These are phyloP conservation scores for Leptodermis oblonga DNA, from an alignment of 257 asterid genomes.

Conservation along the genomic window DNA sequence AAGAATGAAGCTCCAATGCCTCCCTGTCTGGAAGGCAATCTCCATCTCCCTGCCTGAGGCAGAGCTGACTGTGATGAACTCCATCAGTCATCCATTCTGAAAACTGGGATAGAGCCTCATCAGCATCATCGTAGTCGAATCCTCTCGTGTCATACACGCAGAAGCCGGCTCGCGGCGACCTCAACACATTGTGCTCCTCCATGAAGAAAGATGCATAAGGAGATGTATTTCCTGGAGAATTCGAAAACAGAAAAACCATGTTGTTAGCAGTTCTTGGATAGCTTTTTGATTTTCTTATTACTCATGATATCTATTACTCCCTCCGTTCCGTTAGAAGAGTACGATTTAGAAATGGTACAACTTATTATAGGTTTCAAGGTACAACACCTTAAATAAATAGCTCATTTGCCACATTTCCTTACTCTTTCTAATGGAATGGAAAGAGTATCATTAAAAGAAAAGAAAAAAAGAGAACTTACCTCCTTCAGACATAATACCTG, in stretches of 20 bases:
- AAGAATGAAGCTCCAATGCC: constrained; percentile 4
- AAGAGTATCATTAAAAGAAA: neutral
- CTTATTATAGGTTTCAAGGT: no score
- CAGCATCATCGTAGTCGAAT: constrained; percentile 20
- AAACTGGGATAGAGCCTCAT: constrained; percentile 18
- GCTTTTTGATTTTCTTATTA: no score
- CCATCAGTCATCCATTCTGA: constrained; percentile 29
- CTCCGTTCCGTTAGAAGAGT: no score
- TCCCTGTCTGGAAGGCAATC: constrained; percentile 11
- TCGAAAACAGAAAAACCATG: neutral
- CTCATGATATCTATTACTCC: no score
- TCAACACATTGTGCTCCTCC: constrained; percentile 34
- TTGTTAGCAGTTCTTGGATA: neutral
- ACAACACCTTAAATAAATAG: no score
- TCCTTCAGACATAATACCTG: constrained; percentile 18
- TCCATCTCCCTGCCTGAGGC: constrained; percentile 14
- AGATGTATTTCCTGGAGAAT: constrained; percentile 16
- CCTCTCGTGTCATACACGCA: constrained; percentile 33
- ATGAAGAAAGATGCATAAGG: constrained; percentile 3
- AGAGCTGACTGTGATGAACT: constrained; percentile 24
- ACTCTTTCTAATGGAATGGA: no score
- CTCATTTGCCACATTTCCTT: no score
- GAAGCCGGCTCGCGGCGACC: constrained; percentile 23
- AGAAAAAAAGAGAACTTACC: neutral
- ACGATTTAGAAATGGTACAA: no score